Conservation (phyloP, 306 rosid species). For the Rosa rugosa region DNA sequence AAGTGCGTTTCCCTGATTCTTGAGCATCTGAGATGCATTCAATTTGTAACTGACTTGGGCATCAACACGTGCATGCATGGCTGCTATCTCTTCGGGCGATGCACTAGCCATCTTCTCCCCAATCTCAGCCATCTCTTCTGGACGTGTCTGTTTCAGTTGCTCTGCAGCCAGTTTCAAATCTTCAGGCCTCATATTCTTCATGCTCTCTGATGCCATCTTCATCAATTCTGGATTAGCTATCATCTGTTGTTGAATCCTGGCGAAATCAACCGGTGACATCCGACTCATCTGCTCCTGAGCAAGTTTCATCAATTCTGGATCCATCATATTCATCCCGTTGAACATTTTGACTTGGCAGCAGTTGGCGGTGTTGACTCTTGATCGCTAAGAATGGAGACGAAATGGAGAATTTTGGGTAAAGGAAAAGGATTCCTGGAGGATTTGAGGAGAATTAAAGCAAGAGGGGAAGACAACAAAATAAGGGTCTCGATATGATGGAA, state of each 20-base stretch:
- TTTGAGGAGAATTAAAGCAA: neutral
- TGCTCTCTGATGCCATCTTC: conserved; percentile 93
- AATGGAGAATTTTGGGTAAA: neutral
- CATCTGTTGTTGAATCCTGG: conserved; percentile 97
- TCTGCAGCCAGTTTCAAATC: conserved; percentile 83
- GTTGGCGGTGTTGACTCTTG: neutral
- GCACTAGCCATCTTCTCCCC: conserved; percentile 88
- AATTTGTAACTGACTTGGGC: conserved; percentile 65
- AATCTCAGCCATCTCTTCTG: conserved; percentile 93
- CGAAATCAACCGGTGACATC: conserved; percentile 87
- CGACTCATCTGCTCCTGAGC: conserved; percentile 99
- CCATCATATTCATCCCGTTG: conserved; percentile 83
- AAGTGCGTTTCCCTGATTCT: conserved; percentile 89
- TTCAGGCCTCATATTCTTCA: conserved; percentile 82
- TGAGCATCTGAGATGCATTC: conserved; percentile 80
- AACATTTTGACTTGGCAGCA: conserved; percentile 24
- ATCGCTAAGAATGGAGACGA: neutral
- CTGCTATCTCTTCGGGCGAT: conserved; percentile 76
- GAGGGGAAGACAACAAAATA: conserved; percentile 22
- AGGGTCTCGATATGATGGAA: conserved; percentile 23
- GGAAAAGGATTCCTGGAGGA: conserved; percentile 13
- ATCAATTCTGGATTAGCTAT: conserved; percentile 88
- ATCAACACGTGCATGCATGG: conserved; percentile 71
- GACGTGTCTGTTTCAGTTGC: conserved; percentile 82
- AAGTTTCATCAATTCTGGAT: conserved; percentile 81